Evolutionary conservation across 768 basidiomycete genomes (phyloP).

Genomic region (Porpolomopsis calyptriformis): DNA sequence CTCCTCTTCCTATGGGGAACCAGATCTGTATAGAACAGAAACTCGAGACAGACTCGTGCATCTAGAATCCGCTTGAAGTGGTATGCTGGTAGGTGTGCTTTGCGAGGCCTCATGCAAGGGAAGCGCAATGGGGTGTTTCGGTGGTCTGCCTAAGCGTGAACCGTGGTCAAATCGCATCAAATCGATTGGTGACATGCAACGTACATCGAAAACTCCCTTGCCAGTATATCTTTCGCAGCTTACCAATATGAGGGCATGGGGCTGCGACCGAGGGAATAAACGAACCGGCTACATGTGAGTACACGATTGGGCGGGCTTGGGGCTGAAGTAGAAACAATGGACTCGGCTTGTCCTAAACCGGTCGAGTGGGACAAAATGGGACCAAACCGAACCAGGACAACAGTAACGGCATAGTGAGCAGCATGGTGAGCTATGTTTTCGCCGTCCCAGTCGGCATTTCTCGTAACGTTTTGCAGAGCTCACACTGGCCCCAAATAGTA

Average conservation of each 20-base stretch:
- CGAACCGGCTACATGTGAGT: too few relatives aligned
- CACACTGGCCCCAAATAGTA: too few relatives aligned
- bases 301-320: too few relatives aligned
- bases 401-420: too few relatives aligned
- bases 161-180: constrained; percentile 11
- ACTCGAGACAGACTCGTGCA: constrained; percentile 51
- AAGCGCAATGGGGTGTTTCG: constrained; percentile 70
- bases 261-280: too few relatives aligned
- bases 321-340: too few relatives aligned
- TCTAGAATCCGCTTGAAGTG: constrained; percentile 78
- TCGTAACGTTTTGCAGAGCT: too few relatives aligned
- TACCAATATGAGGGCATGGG: constrained; percentile 63
- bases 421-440: too few relatives aligned
- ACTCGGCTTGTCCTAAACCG: too few relatives aligned
- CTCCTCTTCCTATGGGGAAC: constrained; percentile 46
- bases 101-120: constrained; percentile 53
- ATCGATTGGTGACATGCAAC: constrained; percentile 11
- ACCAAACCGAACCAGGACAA: too few relatives aligned
- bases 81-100: constrained; percentile 49
- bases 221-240: constrained; percentile 72
- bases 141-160: constrained; percentile 50
- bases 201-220: constrained; percentile 54
- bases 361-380: too few relatives aligned
- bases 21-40: constrained; percentile 8
- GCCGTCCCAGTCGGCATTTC: too few relatives aligned